These are phyloP conservation scores for Cercophora sp. DNA, from an alignment of 495 filamentous ascomycete species.

Conservation along the genomic window DNA sequence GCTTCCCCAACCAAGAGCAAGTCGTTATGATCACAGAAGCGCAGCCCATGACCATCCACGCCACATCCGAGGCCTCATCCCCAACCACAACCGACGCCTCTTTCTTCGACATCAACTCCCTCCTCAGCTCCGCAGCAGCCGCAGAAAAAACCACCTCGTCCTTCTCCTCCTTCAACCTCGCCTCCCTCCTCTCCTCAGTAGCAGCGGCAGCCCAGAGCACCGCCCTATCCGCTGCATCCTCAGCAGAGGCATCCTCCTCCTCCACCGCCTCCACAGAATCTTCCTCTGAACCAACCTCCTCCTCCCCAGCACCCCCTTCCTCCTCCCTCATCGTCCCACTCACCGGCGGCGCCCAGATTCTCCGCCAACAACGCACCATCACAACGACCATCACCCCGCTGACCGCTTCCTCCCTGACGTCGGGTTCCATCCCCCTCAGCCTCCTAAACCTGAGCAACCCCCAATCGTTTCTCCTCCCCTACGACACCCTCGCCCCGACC, in stretches of 20 bases:
- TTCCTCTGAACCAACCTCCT: neutral
- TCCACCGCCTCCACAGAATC: no score
- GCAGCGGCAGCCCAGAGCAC: neutral
- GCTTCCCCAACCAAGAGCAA: conserved; percentile 28
- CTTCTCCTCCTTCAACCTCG: neutral
- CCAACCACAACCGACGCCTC: conserved; percentile 3
- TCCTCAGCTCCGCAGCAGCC: neutral
- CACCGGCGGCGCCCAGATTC: neutral
- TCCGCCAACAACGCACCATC: conserved; percentile 1
- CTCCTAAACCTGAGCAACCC: conserved; percentile 17
- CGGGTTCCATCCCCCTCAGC: conserved; percentile 24
- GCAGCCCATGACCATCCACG: conserved; percentile 30
- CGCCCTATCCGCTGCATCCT: no score
- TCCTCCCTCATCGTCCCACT: conserved; percentile 8
- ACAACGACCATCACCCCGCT: conserved; percentile 10
- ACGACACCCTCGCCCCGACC: conserved; percentile 22
- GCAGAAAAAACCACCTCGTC: neutral
- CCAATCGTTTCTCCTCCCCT: conserved; percentile 28
- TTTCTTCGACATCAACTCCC: no score
- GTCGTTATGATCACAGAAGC: conserved; percentile 33
- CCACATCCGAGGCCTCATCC: conserved; percentile 19
- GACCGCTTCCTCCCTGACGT: no score
- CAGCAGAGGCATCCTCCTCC: no score
- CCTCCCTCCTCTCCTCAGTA: neutral
- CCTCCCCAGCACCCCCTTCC: neutral